Evolutionary conservation across 1,284 basidiomycete genomes (phyloP).

Genomic region (Kwoniella shivajii): DNA sequence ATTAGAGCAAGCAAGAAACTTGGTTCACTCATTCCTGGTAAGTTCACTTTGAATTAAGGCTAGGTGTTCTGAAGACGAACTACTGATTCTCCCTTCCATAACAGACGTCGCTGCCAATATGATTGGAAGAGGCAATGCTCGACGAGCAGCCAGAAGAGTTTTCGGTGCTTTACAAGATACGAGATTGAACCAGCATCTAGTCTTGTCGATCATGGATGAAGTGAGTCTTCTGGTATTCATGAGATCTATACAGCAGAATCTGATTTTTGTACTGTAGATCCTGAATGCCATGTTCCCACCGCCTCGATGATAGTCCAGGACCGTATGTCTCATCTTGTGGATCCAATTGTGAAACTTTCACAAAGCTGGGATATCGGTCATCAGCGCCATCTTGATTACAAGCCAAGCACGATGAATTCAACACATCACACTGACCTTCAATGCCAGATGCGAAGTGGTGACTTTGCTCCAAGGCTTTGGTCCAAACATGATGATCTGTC

Average conservation of each 20-base stretch:
- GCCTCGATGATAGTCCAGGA: too few species aligned
- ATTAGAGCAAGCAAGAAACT: conserved; percentile 86
- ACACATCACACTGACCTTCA: too few species aligned
- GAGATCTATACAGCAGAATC: neutral
- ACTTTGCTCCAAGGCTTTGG: too few species aligned
- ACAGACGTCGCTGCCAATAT: conserved; percentile 91
- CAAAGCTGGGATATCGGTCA: too few species aligned
- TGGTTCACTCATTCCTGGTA: conserved; percentile 77
- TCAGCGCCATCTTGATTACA: too few species aligned
- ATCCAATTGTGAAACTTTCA: neutral
- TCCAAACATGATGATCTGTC: too few species aligned
- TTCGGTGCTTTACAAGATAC: conserved; percentile 92
- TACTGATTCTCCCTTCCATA: neutral
- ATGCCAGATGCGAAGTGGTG: too few species aligned
- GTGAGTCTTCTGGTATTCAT: conserved; percentile 53
- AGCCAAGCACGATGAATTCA: too few species aligned
- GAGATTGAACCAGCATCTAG: conserved; percentile 86
- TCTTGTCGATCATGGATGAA: conserved; percentile 84
- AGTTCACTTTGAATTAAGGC: conserved; percentile 20
- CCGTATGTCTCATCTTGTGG: too few species aligned
- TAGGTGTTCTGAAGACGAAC: neutral
- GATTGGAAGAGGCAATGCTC: conserved; percentile 91
- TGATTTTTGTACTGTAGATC: conserved; percentile 16
- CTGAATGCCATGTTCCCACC: conserved; percentile 25
- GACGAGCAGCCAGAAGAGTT: conserved; percentile 83